phyloP scores from a whole-genome alignment of 1,139 yeast species.

The Candida albicans region DNA sequence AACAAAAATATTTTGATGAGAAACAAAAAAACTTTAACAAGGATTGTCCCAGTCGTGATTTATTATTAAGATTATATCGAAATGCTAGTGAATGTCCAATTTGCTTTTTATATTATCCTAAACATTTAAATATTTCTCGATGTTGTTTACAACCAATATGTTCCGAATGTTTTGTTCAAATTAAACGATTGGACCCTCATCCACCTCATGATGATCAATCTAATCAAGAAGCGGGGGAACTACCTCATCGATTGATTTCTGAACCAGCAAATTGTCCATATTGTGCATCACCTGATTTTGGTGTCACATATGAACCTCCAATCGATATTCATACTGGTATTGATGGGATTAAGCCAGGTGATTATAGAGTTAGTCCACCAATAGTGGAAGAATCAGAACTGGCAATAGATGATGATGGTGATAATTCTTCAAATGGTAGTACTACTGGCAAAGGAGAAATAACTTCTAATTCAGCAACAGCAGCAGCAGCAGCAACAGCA shows the following conservation, averaged over 20 bases:
- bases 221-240: slow-evolving; percentile 24
- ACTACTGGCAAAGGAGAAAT: slow-evolving; percentile 6
- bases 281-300: slow-evolving; percentile 86
- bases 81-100: slow-evolving; percentile 86
- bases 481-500: slow-evolving; percentile 6
- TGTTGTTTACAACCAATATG: slow-evolving; percentile 95
- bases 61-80: slow-evolving; percentile 52
- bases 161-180: slow-evolving; percentile 95
- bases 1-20: slow-evolving; percentile 43
- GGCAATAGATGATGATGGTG: slow-evolving; percentile 9
- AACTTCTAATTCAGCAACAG: too few relatives aligned
- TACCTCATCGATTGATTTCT: slow-evolving; percentile 68
- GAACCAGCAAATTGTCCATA: slow-evolving; percentile 93
- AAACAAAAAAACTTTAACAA: slow-evolving; percentile 18
- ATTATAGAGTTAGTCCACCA: slow-evolving; percentile 20
- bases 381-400: slow-evolving; percentile 9
- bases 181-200: slow-evolving; percentile 91
- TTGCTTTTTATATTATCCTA: slow-evolving; percentile 85
- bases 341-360: slow-evolving; percentile 43
- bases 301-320: slow-evolving; percentile 75
- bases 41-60: slow-evolving; percentile 27
- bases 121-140: slow-evolving; percentile 73
- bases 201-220: slow-evolving; percentile 72
- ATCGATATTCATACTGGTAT: slow-evolving; percentile 55
- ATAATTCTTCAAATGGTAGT: slow-evolving; percentile 1